Percentiles rank a stretch among this genome's conserved stretches.
These are phyloP conservation scores for Peniophora sp. DNA, from an alignment of 1,284 basidiomycete species.

Conservation along the genomic window DNA sequence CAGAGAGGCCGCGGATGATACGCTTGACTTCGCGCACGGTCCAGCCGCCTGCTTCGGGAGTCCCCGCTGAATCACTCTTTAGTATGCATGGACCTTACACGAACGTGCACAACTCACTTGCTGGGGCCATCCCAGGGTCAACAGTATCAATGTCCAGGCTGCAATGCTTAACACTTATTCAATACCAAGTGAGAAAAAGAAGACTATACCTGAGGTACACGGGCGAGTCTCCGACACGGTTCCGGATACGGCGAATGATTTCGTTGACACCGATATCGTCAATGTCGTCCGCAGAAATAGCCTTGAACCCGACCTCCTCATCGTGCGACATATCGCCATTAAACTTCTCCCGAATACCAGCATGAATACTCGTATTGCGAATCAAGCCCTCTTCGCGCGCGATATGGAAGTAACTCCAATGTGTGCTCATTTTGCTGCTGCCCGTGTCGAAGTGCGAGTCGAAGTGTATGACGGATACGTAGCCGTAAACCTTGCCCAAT, in stretches of 20 bases:
- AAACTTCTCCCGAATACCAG: constrained; percentile 71
- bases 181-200: not conserved
- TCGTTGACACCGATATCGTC: constrained; percentile 60
- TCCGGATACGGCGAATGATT: constrained; percentile 55
- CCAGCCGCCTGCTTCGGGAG: constrained; percentile 78
- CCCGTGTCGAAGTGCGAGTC: constrained; percentile 73
- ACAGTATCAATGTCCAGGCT: constrained; percentile 77
- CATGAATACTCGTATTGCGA: constrained; percentile 66
- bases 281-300: constrained; percentile 69
- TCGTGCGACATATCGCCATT: constrained; percentile 53
- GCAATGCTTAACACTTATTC: constrained; percentile 1
- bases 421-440: constrained; percentile 48
- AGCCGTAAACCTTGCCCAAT: constrained; percentile 65
- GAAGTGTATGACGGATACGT: constrained; percentile 75
- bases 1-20: constrained; percentile 68
- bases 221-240: constrained; percentile 58
- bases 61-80: constrained; percentile 49
- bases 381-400: constrained; percentile 70
- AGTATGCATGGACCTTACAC: not conserved
- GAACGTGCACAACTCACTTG: constrained; percentile 40
- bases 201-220: constrained; percentile 61
- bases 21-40: constrained; percentile 73
- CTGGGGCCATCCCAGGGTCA: constrained; percentile 74
- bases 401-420: constrained; percentile 72
- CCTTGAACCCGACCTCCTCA: constrained; percentile 54